Evolutionary conservation across 2,329 filamentous ascomycete species (phyloP).

Genomic region (Arthrobotrys entomopaga): DNA sequence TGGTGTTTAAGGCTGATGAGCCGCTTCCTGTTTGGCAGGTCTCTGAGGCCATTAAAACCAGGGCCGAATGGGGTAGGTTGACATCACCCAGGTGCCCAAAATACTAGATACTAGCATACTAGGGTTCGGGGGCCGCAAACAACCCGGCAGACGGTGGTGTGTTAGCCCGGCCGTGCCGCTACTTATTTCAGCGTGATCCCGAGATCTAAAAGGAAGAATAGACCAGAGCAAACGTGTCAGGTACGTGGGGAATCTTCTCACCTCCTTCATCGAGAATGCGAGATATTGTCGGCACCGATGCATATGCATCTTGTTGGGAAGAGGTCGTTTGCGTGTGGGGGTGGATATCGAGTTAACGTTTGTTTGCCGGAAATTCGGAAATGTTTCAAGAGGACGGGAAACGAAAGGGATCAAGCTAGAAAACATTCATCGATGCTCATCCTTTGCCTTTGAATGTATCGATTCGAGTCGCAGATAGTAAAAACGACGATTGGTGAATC

Average conservation of each 20-base stretch:
- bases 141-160: too few relatives aligned
- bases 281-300: too few relatives aligned
- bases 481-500: too few relatives aligned
- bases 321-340: slow-evolving; percentile 24
- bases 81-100: not conserved
- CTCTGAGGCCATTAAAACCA: too few relatives aligned
- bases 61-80: slow-evolving; percentile 32
- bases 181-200: not conserved
- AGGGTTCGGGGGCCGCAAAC: too few relatives aligned
- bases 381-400: slow-evolving; percentile 25
- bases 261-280: too few relatives aligned
- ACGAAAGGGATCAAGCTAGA: slow-evolving; percentile 25
- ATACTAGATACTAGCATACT: too few relatives aligned
- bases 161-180: too few relatives aligned
- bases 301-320: not conserved
- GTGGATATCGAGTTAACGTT: not conserved
- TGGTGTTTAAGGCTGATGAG: slow-evolving; percentile 21
- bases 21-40: slow-evolving; percentile 21
- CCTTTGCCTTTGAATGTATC: slow-evolving; percentile 26
- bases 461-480: slow-evolving; percentile 30
- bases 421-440: too few relatives aligned
- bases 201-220: too few relatives aligned
- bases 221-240: too few relatives aligned
- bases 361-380: slow-evolving; percentile 17
- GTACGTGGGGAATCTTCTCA: too few relatives aligned